Base-by-base conservation (phyloP, 768 basidiomycete species). In the Cystofilobasidium bisporidii region DNA sequence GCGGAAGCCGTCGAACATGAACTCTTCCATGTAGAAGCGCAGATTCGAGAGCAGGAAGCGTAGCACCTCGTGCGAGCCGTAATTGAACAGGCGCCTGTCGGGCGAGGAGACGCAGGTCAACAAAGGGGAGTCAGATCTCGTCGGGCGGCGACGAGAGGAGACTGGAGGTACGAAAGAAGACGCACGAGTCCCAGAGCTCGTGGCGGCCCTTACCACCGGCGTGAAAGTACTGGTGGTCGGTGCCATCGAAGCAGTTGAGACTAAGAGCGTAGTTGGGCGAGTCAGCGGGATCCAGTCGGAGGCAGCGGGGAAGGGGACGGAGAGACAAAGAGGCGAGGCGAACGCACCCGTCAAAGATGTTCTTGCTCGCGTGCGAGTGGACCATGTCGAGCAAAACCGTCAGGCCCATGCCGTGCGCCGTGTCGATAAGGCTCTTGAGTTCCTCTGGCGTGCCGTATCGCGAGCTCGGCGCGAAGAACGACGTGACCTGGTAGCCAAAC, bases 281-380 rank as follows among this genome's bases (percentile, higher is more conserved):
- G 43, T 43, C 43, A 43, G 20, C 43, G n/a, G n/a, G n/a, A n/a
- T 22, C 17, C 14, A 17, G 43, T 43, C 17, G 18, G 14, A 8
- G 10, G 20, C 3, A 11, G 14, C 5, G 18, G 8, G 14, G 10
- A 15, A 43, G 43, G 5, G 20, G 43, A 17, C 10, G 8, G 14
- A 5, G 43, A 43, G 17, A 4, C 36, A 12, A n/a, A 18, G 36
- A 56, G 32, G 28, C 20, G 28, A 28, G 10, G 48, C 20, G 18
- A 26, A 38, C 75, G 69, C n/a, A 78, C 45, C 96, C 96, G 74
- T 99, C 96, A 53, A 91, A 81, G 43, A 94, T 86, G 74, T 99
- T 99, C 79, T 97, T 99, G 81, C 87, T 92, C 3, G 96, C 94
- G 79, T 99, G 96, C 22, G 91, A 96, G 78, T 99, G 96, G 0